Evolutionary conservation across 768 basidiomycete genomes (phyloP).

Genomic region (Pleurotus giganteus): DNA sequence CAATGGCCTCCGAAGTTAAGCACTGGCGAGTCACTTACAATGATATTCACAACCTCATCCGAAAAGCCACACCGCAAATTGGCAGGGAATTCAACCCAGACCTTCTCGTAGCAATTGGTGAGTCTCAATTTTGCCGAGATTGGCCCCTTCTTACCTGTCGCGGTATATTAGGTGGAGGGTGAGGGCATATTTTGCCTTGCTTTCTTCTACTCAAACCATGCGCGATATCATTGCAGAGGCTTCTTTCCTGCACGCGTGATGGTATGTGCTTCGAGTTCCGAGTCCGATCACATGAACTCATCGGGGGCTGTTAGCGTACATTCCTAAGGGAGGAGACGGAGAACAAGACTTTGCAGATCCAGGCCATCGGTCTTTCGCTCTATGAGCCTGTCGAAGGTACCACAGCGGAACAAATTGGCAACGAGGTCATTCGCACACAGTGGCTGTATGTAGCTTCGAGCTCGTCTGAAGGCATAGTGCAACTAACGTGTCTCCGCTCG

Average conservation of each 20-base stretch:
- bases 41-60: slow-evolving; percentile 88
- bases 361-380: slow-evolving; percentile 93
- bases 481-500: slow-evolving; percentile 5
- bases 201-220: slow-evolving; percentile 15
- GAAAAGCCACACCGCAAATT: slow-evolving; percentile 62
- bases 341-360: slow-evolving; percentile 84
- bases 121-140: slow-evolving; percentile 2
- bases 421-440: slow-evolving; percentile 90
- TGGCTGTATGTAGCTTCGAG: slow-evolving; percentile 70
- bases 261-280: slow-evolving; percentile 33
- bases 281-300: slow-evolving; percentile 8
- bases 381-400: slow-evolving; percentile 87
- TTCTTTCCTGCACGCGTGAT: slow-evolving; percentile 96
- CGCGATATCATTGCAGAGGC: slow-evolving; percentile 48
- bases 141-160: slow-evolving; percentile 11
- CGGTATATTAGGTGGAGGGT: slow-evolving; percentile 70
- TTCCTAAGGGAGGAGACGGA: slow-evolving; percentile 72
- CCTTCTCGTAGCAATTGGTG: slow-evolving; percentile 80
- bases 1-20: slow-evolving; percentile 44
- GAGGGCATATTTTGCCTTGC: slow-evolving; percentile 31
- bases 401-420: slow-evolving; percentile 70
- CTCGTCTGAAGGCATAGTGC: slow-evolving; percentile 3
- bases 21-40: slow-evolving; percentile 84
- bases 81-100: slow-evolving; percentile 82
- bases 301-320: slow-evolving; percentile 55